Evolutionary conservation across 192 early-diverging fungal species (phyloP), one percentile per base, ranked within the genome.

Genomic region (Coemansia brasiliensis): DNA sequence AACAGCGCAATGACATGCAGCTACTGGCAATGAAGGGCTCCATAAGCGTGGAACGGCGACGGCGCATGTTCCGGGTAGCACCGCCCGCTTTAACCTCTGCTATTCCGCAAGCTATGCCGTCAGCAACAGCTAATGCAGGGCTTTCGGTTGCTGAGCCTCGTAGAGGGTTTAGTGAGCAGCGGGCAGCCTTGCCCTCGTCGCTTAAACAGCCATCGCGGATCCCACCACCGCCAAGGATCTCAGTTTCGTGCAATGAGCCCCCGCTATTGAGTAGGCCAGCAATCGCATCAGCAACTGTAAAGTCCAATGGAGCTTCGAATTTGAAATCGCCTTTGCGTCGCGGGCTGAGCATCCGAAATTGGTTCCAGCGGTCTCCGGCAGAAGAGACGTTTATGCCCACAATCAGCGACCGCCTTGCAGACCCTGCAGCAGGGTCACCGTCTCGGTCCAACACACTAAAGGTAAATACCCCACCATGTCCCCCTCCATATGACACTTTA

Each of bases 11-110:
- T 3, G 74, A 76, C n/a, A 16, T 76, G 52, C 58, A 50, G 17
- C 22, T 66, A 1, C 26, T 76, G 17, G 59, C 62, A 0, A 39
- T 69, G 15, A 65, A 59, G 16, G 74, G 74, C 0, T 54, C 67
- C 5, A 39, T 57, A 9, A 70, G 74, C n/a, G 74, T 70, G 1
- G 63, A 66, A 42, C 59, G 74, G 2, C 58, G 74, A 12, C 13
- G 67, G 5, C 54, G 67, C 15, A 32, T 43, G 27, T 44, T 44
- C 0, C 17, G 37, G 3, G 29, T 26, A 7, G 12, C 41, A 24
- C 24, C 32, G 56, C 29, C 26, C 4, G 16, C 9, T 27, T 10
- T 49, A 10, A 11, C 10, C 25, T 12, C 25, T 1, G 46, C 52
- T 38, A 16, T 22, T 38, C 32, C 32, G 1, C 32, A 35, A 7